Evolutionary conservation across 345 rosid genomes (phyloP).

Genomic region (Eucalyptus brandiana): DNA sequence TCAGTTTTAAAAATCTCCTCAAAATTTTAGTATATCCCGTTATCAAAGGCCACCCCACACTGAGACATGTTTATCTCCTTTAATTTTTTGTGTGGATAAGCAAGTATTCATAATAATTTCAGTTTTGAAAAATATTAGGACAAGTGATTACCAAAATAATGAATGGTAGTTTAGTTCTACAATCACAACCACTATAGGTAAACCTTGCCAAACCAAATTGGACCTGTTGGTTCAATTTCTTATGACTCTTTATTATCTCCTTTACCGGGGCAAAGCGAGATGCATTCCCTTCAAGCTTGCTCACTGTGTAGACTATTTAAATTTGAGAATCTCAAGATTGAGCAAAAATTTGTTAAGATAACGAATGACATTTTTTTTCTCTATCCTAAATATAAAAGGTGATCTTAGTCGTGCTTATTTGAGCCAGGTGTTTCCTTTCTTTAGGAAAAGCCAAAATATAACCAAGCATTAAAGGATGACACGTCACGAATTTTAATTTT

Average conservation of each 20-base stretch:
- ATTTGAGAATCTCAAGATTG: background rate
- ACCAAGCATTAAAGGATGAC: background rate
- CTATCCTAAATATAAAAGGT: background rate
- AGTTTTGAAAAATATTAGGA: background rate
- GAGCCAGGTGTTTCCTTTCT: background rate
- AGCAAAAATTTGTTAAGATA: background rate
- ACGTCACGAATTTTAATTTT: background rate
- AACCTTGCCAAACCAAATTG: background rate
- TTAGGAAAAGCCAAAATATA: background rate
- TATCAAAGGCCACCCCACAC: background rate
- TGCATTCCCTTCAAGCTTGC: background rate
- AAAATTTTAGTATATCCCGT: no score
- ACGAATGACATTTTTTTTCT: background rate
- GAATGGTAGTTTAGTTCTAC: background rate
- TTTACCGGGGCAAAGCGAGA: background rate
- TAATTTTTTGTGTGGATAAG: background rate
- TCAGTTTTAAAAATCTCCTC: no score
- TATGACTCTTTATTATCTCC: background rate
- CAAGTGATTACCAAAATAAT: background rate
- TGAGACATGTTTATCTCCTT: background rate
- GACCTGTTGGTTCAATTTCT: rapidly evolving
- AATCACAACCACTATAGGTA: background rate
- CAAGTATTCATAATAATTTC: background rate
- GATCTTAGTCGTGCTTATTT: background rate
- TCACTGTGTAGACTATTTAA: rapidly evolving